These are phyloP conservation scores for Daedalea quercina DNA, from an alignment of 768 basidiomycete species.

Conservation along the genomic window DNA sequence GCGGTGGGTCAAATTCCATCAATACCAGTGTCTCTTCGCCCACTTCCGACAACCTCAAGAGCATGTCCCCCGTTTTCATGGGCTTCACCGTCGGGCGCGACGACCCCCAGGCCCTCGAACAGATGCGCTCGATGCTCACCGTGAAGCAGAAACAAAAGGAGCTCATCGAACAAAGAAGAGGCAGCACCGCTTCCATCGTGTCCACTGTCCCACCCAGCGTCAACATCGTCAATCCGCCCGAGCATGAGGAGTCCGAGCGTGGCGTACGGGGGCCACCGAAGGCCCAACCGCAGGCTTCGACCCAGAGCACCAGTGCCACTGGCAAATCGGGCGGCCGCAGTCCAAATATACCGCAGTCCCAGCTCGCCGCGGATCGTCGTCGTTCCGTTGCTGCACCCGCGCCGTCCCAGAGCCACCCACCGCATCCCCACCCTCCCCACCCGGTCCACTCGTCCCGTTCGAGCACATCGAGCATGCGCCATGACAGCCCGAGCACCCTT, in stretches of 20 bases:
- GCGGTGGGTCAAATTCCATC: conserved; percentile 48
- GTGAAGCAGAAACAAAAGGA: conserved; percentile 70
- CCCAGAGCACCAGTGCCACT: neutral
- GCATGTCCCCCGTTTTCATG: conserved; percentile 64
- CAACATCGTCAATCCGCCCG: conserved; percentile 16
- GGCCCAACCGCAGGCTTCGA: neutral
- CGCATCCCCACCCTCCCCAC: neutral
- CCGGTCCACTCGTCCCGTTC: conserved; percentile 18
- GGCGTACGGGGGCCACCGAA: neutral
- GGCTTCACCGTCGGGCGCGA: conserved; percentile 51
- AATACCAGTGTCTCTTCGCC: conserved; percentile 44
- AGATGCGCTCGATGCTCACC: conserved; percentile 53
- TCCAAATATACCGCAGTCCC: conserved; percentile 24
- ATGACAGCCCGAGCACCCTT: conserved; percentile 19
- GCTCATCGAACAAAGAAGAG: conserved; percentile 63
- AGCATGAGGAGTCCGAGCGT: conserved; percentile 8
- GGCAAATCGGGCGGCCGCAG: conserved; percentile 25
- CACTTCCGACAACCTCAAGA: conserved; percentile 32
- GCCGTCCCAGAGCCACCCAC: conserved; percentile 15
- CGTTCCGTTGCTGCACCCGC: conserved; percentile 14
- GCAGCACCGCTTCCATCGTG: conserved; percentile 36
- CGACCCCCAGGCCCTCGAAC: conserved; percentile 51
- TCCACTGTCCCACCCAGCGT: conserved; percentile 19
- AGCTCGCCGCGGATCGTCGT: conserved; percentile 19
- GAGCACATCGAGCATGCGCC: conserved; percentile 30